Evolutionary conservation across 2,329 filamentous ascomycete genomes (phyloP), one percentile per base, ranked within the genome.

Genomic region (Aureobasidium vineae): DNA sequence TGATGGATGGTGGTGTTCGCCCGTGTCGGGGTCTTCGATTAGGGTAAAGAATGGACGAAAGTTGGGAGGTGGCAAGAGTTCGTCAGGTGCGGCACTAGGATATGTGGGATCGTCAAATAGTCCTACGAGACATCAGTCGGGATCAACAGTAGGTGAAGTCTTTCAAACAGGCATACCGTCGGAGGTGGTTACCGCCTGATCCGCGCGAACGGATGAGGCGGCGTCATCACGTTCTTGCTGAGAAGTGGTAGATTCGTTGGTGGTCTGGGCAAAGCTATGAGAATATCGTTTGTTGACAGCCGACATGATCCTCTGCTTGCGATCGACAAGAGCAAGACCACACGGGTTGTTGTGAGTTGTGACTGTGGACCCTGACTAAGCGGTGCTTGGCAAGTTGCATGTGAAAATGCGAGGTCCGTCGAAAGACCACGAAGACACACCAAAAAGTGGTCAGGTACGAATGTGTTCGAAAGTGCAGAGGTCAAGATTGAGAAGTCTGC

Each of bases 41-140:
- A 97, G 82, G 0, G 91, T 90, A 81, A 97, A 97, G 80, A 97
- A 89, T 2, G 92, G 91, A 52, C 87, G 83, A 77, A 96, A 94
- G 79, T 76, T 79, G 68, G 78, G 74, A 2, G 77, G 78, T n/a
- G 77, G 78, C 36, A 76, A 73, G 15, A 79, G 74, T 38, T 65
- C 50, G 1, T 50, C 67, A 10, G 66, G 52, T 5, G 59, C 45
- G 1, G 60, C 45, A 19, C 16, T 45, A 23, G 65, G 64, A 23
- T 69, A 69, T 40, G 52, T 43, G 8, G 61, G 40, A 31, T 63
- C 66, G 19, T 52, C 54, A 15, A 53, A 49, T 8, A 63, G 23
- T 43, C 26, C 60, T 63, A 19, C 2, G 1, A 23, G 1, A 11
- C 2, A n/a, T 63, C 36, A 53, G 43, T 49, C 40, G 31, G 40